Percentiles rank a stretch among this genome's conserved stretches.
Evolutionary conservation across 176 grass and related monocot genomes (phyloP).

Genomic region (Phyllostachys edulis): DNA sequence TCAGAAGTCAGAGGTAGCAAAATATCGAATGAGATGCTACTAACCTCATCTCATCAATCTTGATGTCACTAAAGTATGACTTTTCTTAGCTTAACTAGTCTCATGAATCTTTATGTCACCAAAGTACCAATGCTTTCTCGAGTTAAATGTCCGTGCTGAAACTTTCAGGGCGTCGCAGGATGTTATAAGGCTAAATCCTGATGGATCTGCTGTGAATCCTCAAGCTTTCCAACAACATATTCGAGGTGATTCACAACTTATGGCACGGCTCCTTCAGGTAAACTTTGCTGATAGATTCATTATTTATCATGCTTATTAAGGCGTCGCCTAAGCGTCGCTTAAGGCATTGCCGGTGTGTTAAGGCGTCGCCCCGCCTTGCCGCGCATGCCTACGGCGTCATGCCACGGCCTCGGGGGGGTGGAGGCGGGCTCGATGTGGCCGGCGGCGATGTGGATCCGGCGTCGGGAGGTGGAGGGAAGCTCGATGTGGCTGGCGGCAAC

Average conservation of each 20-base stretch:
- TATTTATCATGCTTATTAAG: not conserved
- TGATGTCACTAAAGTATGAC: not conserved
- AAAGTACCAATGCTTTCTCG: not conserved
- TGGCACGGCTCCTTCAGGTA: constrained; percentile 92
- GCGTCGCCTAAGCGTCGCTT: too few species aligned
- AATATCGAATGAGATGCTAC: not conserved
- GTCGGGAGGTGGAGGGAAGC: too few species aligned
- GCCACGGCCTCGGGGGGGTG: too few species aligned
- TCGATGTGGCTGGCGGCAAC: too few species aligned
- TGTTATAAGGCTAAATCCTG: constrained; percentile 55
- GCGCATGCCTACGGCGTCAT: too few species aligned
- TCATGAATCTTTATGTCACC: not conserved
- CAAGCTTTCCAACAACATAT: constrained; percentile 78
- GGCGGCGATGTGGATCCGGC: too few species aligned
- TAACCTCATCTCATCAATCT: not conserved
- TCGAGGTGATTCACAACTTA: constrained; percentile 75
- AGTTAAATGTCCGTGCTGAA: constrained; percentile 31
- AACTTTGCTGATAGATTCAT: constrained; percentile 4
- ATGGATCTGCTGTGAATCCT: constrained; percentile 84
- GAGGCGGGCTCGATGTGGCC: too few species aligned
- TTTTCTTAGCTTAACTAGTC: constrained; percentile 10
- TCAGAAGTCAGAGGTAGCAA: not conserved
- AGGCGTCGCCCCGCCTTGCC: too few species aligned
- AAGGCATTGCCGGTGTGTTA: too few species aligned
- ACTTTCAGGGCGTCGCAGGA: constrained; percentile 55